Evolutionary conservation across 371 early-diverging fungal species (phyloP), one percentile per base, ranked within the genome.

Genomic region (Mortierella sp.): DNA sequence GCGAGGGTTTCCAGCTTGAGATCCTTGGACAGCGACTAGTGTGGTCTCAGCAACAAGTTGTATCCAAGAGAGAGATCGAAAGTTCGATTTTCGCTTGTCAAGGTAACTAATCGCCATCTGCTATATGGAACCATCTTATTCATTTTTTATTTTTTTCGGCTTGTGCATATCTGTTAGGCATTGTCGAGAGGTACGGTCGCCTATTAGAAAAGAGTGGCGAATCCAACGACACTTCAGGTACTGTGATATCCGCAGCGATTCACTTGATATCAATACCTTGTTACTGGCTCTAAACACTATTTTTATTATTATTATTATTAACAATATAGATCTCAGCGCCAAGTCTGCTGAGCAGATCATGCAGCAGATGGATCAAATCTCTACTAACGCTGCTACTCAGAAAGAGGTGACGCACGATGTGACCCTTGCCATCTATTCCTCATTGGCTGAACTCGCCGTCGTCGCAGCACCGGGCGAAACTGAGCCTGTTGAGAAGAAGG

Each of bases 1-100:
- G 69, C 26, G 83, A 81, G 40, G 73, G 70, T 0, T 81, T 81
- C 77, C 83, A 81, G 52, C 69, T 81, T 11, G 83, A 76, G 57
- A 81, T 81, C 22, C 63, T 81, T 35, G 83, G 83, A 9, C 83
- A 81, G 57, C 66, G 83, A 10, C 64, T 81, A 10, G 83, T 81
- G 0, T 81, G 83, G 83, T 73, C 83, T 14, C 83, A 81, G 55
- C 83, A 81, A 61, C 61, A 73, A 2, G 59, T 54, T 0, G 73
- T 62, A n/a, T 76, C 83, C 45, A 73, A 73, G 61, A 32, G 40
- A 35, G 63, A 76, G n/a, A 39, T 76, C 1, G 64, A 51, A 20
- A 39, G 59, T 2, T 73, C 73, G 14, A 64, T 60, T 26, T 1
- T 18, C n/a, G 51, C 66, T 2, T 81, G 83, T 30, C 69, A 70